Evolutionary conservation across 163 green algal genomes (phyloP).

Genomic region (Prototheca cutis): DNA sequence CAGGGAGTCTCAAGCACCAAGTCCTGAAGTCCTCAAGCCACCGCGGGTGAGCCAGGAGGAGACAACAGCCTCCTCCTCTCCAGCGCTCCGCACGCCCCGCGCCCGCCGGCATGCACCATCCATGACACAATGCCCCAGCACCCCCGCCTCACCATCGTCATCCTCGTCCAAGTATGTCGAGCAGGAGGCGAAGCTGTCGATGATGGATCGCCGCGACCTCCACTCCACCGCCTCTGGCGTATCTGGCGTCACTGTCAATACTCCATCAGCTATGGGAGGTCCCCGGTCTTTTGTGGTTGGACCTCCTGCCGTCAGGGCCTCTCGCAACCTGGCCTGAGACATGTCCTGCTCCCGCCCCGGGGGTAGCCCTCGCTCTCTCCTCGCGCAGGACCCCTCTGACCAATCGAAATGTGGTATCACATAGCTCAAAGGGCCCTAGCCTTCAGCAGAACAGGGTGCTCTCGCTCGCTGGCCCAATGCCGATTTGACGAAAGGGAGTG

Average conservation of each 20-base stretch:
- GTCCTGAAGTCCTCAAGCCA: no score
- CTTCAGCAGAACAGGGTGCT: no score
- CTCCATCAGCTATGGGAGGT: conserved; percentile 52
- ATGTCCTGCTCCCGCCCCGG: neutral
- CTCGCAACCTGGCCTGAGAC: conserved; percentile 20
- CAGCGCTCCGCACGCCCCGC: no score
- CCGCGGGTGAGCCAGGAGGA: no score
- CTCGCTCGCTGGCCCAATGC: no score
- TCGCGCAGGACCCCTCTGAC: neutral
- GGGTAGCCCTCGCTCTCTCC: conserved; percentile 10
- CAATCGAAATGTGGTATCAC: no score
- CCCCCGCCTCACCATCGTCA: conserved; percentile 32
- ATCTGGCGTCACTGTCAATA: conserved; percentile 67
- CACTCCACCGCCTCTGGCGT: conserved; percentile 56
- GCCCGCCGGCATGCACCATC: no score
- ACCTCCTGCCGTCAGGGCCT: conserved; percentile 42
- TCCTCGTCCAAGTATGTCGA: conserved; percentile 72
- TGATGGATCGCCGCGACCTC: conserved; percentile 33
- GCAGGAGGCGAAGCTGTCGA: conserved; percentile 49
- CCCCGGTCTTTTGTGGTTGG: conserved; percentile 55
- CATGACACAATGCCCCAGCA: neutral
- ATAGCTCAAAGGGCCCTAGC: no score
- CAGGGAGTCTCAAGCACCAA: no score
- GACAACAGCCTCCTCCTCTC: no score
- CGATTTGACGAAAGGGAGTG: no score